Conservation (phyloP, 1,284 basidiomycete genomes). For the Heterobasidion occidentale region DNA sequence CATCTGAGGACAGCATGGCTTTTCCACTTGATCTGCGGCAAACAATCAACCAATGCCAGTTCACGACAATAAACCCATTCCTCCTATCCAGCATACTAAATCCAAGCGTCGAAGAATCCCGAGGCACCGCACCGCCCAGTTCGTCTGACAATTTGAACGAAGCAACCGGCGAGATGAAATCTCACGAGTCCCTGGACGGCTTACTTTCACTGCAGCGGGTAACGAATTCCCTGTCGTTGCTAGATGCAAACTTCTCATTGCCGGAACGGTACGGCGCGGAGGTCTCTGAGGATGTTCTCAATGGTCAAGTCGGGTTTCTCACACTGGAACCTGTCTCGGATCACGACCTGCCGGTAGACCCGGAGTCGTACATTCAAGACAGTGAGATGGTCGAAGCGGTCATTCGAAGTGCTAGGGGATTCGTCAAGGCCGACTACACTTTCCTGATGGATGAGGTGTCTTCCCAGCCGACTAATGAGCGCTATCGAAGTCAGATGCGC, state of each 20-base stretch:
- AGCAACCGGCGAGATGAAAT: not conserved
- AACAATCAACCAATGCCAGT: constrained; percentile 12
- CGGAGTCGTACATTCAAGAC: constrained; percentile 28
- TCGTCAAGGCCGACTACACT: constrained; percentile 1
- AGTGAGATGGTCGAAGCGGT: constrained; percentile 30
- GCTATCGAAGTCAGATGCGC: constrained; percentile 32
- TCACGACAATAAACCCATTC: constrained; percentile 3
- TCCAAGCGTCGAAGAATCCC: not conserved
- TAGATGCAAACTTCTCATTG: not conserved
- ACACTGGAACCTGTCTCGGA: not conserved
- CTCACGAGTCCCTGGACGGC: not conserved
- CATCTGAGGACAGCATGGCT: not conserved
- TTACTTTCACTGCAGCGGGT: not conserved
- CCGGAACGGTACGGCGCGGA: not conserved
- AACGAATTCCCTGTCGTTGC: not conserved
- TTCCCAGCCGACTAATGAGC: constrained; percentile 16
- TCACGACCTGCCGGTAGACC: not conserved
- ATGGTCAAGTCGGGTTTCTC: not conserved
- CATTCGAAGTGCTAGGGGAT: not conserved
- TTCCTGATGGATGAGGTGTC: constrained; percentile 5
- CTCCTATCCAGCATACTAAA: not conserved
- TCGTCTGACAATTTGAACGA: not conserved
- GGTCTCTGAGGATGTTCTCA: not conserved
- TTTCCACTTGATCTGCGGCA: constrained; percentile 9
- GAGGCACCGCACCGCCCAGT: not conserved